These are phyloP conservation scores for Epichloe coenophiala DNA, from an alignment of 2,329 filamentous ascomycete genomes.

Conservation along the genomic window DNA sequence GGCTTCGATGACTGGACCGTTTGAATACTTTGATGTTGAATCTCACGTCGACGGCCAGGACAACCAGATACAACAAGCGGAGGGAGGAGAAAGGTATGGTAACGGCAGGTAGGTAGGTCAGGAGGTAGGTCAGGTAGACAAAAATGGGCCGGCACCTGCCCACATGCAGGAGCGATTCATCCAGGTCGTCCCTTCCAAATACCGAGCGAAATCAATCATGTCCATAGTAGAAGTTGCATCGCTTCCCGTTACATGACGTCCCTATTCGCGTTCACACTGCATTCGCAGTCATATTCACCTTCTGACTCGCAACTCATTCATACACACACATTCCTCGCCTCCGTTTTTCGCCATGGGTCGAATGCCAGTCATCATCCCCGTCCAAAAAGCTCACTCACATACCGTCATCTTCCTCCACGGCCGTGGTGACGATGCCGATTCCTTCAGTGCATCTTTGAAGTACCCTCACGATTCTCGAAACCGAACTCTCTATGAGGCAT, in stretches of 20 bases:
- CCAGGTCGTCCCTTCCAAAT: background rate
- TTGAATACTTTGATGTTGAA: background rate
- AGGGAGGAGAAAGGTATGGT: background rate
- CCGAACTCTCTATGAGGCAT: constrained; percentile 22
- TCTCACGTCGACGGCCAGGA: background rate
- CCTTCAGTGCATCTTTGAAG: constrained; percentile 18
- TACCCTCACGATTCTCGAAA: constrained; percentile 17
- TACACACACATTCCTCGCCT: background rate
- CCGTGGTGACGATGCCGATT: constrained; percentile 25
- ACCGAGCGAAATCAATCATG: too few relatives aligned
- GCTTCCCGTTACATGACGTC: too few relatives aligned
- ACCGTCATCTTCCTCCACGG: constrained; percentile 33
- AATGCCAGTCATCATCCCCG: background rate
- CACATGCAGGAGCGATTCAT: background rate
- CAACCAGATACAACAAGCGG: background rate
- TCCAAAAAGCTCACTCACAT: constrained; percentile 19
- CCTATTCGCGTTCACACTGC: background rate
- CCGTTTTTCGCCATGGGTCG: background rate
- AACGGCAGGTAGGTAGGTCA: too few relatives aligned
- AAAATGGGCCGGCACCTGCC: background rate
- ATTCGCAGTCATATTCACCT: background rate
- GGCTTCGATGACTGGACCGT: background rate
- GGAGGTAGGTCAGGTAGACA: background rate
- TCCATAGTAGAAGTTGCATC: too few relatives aligned
- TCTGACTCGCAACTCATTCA: background rate